Base-by-base conservation (phyloP, 306 rosid species). In the Cicer chorassanicum region DNA sequence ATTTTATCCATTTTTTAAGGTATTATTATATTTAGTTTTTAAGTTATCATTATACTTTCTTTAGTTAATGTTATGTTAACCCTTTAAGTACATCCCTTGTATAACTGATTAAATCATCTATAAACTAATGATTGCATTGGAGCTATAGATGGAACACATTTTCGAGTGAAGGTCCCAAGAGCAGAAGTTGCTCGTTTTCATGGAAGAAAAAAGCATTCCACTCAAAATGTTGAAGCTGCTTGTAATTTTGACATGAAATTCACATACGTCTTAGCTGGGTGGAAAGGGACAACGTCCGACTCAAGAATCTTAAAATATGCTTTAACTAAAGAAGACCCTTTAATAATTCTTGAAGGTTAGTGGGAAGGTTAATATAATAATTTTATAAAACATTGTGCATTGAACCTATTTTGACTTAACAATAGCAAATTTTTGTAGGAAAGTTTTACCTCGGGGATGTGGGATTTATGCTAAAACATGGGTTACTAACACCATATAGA, bases 201-300 rank as follows among this genome's bases (percentile, higher is more conserved):
- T 70, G 63, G 65, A 53, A 70, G 75, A 41, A 70, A 39, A 70
- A 16, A 39, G 0, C 8, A 70, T 21, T 12, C 41, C 5, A 54
- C 65, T 0, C 40, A 53, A 16, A 70, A 70, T 54, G 21, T 70
- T 5, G 39, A 39, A 15, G 75, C 1, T 6, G 13, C 51, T 1
- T 70, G 44, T 54, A 14, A 18, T 11, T 70, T 70, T 12, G 41
- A 70, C 5, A 70, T 70, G 65, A 39, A 70, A 38, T 53, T 70
- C 39, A 70, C 48, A 10, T 53, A 53, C 1, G 18, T 16, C 0
- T 39, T 51, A 53, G 7, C 12, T 36, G 21, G 66, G 9, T 60
- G 66, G 66, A 43, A 60, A 60, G 66, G 44, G 12, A 57, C 64
- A 4, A 2, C 40, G 24, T 57, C 15, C 19, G 64, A 24, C 40